Evolutionary conservation across 164 flowering plant species (phyloP), one percentile per base, ranked within the genome.

Genomic region (Kalanchoe fedtschenkoi): DNA sequence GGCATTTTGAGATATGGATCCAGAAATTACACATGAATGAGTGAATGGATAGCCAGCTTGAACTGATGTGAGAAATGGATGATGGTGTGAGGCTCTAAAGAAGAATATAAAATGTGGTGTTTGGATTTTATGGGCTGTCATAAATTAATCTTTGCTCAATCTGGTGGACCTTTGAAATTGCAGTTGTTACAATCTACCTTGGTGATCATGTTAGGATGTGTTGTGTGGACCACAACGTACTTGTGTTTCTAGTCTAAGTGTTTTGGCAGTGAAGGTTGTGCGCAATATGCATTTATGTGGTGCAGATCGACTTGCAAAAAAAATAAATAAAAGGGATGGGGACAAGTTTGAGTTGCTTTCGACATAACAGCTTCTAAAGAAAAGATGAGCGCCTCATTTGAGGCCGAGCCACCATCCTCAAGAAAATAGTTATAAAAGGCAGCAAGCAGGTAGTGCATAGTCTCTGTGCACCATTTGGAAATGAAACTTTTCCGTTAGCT

Each of bases 271-370:
- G 68, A 79, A 83, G 66, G 91, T 95, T 81, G 99, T 95, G 15
- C 76, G 65, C 58, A 87, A 84, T 60, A 91, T 97, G 8, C 99
- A 91, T 73, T n/a, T 95, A 95, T 71, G 21, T 66, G 99, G 99
- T 58, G 91, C 87, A 70, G 99, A 95, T 72, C 87, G 87, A 24
- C 78, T 85, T 34, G 82, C 91, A 24, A 95, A 91, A 63, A n/a
- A n/a, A n/a, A n/a, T n/a, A n/a, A n/a, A n/a, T n/a, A 91, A 95
- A 70, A 91, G 99, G 97, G 99, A 95, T 81, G 97, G 95, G 37
- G 99, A 95, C 76, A 95, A 91, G 58, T 95, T 95, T 75, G 95
- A 95, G 76, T 72, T 88, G 74, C 92, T 95, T 73, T 80, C 88
- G 71, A 91, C 95, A n/a, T n/a, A n/a, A n/a, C n/a, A n/a, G n/a